Base-by-base conservation (phyloP, 2,329 filamentous ascomycete species). In the Daldinia eschscholtzii region DNA sequence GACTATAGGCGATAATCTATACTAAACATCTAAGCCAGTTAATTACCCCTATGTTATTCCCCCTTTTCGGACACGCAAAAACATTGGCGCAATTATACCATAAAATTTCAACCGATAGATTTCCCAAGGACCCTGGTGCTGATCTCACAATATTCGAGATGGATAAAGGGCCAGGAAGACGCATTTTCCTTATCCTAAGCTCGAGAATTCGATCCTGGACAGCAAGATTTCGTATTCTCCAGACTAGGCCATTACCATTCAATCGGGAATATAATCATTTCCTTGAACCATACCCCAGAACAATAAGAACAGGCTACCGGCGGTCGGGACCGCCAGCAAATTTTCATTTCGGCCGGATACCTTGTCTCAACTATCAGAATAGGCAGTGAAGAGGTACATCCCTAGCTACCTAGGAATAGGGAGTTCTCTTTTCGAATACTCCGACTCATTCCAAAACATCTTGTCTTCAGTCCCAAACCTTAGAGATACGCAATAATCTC, bases 361-460 rank as follows among this genome's bases (percentile, higher is more conserved):
- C 26, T 50, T 18, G 26, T 10, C 9, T 9, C 46, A 18, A 50
- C 7, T 30, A 50, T n/a, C 26, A n/a, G 13, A 52, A 52, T 33
- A n/a, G 28, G 15, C 28, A 52, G 20, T 20, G 44, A 23, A 48
- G 44, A 48, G 13, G 15, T 12, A 4, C 20, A 3, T 28, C 23
- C 2, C 4, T 48, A 10, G 7, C 23, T 48, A 10, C 3, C 23
- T 4, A 48, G 44, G 15, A 44, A 28, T 28, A 28, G 20, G 23
- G 44, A 48, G 23, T n/a, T 15, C 7, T 30, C 26, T 33, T n/a
- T 0, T 52, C 46, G 23, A 52, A 33, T 52, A 52, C 28, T 13
- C 28, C 26, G 33, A 33, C 46, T 52, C 46, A 52, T 52, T 52
- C 33, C 15, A 52, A 52, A 52, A 52, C 46, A 52, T 6, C 3